Base-by-base conservation (phyloP, 352 stramenopile genomes). In the Phytophthora citricola region DNA sequence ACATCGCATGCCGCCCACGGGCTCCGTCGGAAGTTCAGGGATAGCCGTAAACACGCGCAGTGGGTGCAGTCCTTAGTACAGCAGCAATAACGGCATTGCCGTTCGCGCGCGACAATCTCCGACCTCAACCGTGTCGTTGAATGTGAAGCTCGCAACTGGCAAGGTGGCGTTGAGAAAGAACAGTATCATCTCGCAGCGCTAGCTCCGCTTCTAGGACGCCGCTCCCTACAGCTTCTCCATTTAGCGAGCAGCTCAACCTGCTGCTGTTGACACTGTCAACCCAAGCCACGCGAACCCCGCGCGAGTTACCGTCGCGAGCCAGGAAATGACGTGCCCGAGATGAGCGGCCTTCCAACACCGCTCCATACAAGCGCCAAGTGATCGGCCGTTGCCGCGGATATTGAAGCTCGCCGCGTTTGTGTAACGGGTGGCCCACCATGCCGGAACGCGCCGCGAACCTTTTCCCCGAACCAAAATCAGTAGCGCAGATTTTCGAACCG, bases 401-500 rank as follows among this genome's bases (percentile, higher is more conserved):
- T 60, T 60, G 52, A 60, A 60, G 52, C 39, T 63, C 31, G 44
- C 17, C 56, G 41, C 24, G 22, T 43, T 40, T 27, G 54, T 53
- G 54, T 54, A 62, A 62, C 54, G 54, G 54, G 32, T 53, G 43
- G 11, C 12, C 9, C 43, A 39, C 40, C 26, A 38, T 62, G 41
- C 31, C 31, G 54, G 54, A 62, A 62, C 43, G 32, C 43, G 43
- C 54, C 14, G 17, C 41, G 54, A 62, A 62, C 39, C 24, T 45
- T 43, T 54, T 62, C 29, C 31, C 20, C 24, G 31, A 62, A 54
- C 41, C 31, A 62, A 54, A 26, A 61, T 61, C 53, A 61, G 53
- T 41, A 26, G 5, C 6, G 12, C 20, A 7, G 34, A 53, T 47
- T 54, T 54, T 62, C 43, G 43, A 53, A 54, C 31, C 4, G 26